A percentile compares a stretch with the other conserved stretches of the same genome.
Evolutionary conservation across 2,329 filamentous ascomycete genomes (phyloP).

Genomic region (Keithomyces neogunnii): DNA sequence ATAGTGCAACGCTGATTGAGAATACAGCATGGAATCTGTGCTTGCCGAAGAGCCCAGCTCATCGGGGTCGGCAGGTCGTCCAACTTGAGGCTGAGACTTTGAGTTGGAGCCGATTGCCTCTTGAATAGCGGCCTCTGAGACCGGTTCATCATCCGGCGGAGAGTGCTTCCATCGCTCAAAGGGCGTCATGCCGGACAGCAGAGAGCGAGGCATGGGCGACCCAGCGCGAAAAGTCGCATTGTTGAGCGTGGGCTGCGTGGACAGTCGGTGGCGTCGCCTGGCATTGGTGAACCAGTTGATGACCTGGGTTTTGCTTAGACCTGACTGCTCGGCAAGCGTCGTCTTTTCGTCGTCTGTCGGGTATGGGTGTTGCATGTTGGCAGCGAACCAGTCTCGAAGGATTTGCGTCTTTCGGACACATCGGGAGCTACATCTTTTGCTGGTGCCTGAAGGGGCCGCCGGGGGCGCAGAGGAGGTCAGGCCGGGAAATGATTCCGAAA

Average conservation of each 20-base stretch:
- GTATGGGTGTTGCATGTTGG: constrained; percentile 37
- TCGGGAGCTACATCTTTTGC: constrained; percentile 27
- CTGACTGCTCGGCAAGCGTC: constrained; percentile 30
- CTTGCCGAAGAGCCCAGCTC: constrained; percentile 22
- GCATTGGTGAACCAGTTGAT: constrained; percentile 44
- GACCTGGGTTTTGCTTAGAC: constrained; percentile 35
- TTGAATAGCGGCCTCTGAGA: constrained; percentile 28
- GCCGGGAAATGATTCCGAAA: constrained; percentile 2
- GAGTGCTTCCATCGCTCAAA: constrained; percentile 34
- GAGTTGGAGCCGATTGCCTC: constrained; percentile 17
- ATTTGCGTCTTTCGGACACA: constrained; percentile 36
- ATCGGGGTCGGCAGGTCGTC: constrained; percentile 10
- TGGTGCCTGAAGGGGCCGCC: constrained; percentile 9
- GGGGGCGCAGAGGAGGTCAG: background rate
- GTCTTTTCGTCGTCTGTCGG: constrained; percentile 37
- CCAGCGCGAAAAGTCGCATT: constrained; percentile 25
- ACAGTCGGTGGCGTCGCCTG: constrained; percentile 35
- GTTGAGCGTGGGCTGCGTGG: constrained; percentile 18
- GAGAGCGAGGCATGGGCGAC: constrained; percentile 32
- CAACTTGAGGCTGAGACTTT: background rate
- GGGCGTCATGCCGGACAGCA: constrained; percentile 30
- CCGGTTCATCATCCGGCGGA: constrained; percentile 36
- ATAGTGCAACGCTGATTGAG: constrained; percentile 13
- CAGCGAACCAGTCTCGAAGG: constrained; percentile 36
- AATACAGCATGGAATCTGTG: constrained; percentile 17